A percentile compares a stretch with the other conserved stretches of the same genome.
These are phyloP conservation scores for Eimeria praecox DNA, from an alignment of 169 alveolate species.

Conservation along the genomic window DNA sequence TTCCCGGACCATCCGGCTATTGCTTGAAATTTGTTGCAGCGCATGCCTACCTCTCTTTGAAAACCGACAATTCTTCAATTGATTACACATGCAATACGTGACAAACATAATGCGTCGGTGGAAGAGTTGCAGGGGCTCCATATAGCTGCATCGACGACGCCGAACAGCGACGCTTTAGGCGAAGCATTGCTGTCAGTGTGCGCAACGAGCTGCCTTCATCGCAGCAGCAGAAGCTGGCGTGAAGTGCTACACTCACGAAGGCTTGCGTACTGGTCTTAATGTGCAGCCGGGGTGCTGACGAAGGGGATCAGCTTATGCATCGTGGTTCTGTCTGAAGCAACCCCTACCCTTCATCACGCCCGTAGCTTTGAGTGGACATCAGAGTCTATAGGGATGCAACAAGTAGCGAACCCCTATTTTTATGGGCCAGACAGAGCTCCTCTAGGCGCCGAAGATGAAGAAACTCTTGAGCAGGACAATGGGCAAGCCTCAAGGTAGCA, in stretches of 20 bases:
- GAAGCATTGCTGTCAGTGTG: not conserved
- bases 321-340: not conserved
- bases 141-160: not conserved
- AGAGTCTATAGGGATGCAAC: not conserved
- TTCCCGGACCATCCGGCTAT: not conserved
- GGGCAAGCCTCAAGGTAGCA: slow-evolving; percentile 3
- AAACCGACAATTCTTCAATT: not conserved
- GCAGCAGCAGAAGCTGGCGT: not conserved
- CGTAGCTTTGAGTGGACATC: not conserved
- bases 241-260: not conserved
- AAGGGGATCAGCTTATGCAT: not conserved
- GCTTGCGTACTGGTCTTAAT: not conserved
- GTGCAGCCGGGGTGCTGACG: slow-evolving; percentile 12
- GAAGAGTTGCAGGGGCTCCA: not conserved
- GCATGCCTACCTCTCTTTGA: not conserved
- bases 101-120: not conserved
- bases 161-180: not conserved
- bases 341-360: not conserved
- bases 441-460: slow-evolving; percentile 50
- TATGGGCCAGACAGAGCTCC: not conserved
- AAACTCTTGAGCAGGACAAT: slow-evolving; percentile 21
- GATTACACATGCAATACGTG: not conserved
- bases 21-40: slow-evolving; percentile 19
- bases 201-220: not conserved
- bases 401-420: not conserved